Evolutionary conservation across 495 filamentous ascomycete genomes (phyloP).

Genomic region (Lepidopterella palustris): DNA sequence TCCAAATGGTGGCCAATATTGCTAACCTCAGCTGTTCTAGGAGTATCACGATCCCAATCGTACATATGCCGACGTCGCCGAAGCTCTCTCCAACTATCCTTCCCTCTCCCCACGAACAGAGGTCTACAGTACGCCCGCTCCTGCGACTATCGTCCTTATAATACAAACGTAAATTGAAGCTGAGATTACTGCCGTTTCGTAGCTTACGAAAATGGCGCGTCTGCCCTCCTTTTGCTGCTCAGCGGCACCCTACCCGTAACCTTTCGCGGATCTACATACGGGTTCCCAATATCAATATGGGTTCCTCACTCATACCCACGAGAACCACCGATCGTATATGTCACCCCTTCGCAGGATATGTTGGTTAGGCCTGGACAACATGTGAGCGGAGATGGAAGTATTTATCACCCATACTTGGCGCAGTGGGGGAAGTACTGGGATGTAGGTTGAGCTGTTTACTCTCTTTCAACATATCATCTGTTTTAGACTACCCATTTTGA

Average conservation of each 20-base stretch:
- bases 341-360: slow-evolving; percentile 85
- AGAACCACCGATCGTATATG: slow-evolving; percentile 78
- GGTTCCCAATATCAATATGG: slow-evolving; percentile 90
- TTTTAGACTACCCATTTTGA: not conserved
- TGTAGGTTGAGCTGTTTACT: slow-evolving; percentile 49
- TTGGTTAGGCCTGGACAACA: slow-evolving; percentile 84
- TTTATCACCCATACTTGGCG: slow-evolving; percentile 93
- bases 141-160: not conserved
- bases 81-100: slow-evolving; percentile 72
- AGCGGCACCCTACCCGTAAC: slow-evolving; percentile 78
- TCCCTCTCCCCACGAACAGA: slow-evolving; percentile 86
- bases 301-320: slow-evolving; percentile 88
- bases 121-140: slow-evolving; percentile 71
- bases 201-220: slow-evolving; percentile 87
- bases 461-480: not conserved
- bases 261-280: slow-evolving; percentile 84
- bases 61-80: slow-evolving; percentile 85
- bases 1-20: not conserved
- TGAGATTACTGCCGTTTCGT: slow-evolving; percentile 12
- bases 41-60: slow-evolving; percentile 90
- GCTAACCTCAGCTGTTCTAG: slow-evolving; percentile 41
- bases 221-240: slow-evolving; percentile 80
- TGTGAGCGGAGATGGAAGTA: slow-evolving; percentile 85
- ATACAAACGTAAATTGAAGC: slow-evolving; percentile 9
- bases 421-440: slow-evolving; percentile 87